These are phyloP conservation scores for Cystofilobasidium capitatum DNA, from an alignment of 768 basidiomycete species.

Conservation along the genomic window DNA sequence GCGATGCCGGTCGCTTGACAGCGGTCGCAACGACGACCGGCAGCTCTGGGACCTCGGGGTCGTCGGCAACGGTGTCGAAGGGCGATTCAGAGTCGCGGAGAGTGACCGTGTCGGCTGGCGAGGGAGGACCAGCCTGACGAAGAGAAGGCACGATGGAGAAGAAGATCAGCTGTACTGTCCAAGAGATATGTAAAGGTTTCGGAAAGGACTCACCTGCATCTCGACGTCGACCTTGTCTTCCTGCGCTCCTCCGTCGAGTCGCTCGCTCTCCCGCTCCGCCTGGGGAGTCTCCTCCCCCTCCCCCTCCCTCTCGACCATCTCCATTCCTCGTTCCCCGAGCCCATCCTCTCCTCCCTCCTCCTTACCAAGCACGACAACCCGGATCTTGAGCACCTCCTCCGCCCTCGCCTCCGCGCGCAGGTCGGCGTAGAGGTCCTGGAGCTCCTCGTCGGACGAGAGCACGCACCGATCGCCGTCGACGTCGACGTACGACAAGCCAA, in stretches of 20 bases:
- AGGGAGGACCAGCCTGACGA: too few species aligned
- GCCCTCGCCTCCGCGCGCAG: constrained; percentile 2
- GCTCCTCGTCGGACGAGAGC: constrained; percentile 17
- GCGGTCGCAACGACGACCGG: too few species aligned
- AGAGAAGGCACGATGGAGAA: too few species aligned
- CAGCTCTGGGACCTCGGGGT: neutral
- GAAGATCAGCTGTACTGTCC: neutral
- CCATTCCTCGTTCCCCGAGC: neutral
- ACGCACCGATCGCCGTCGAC: constrained; percentile 13
- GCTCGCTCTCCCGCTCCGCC: too few species aligned
- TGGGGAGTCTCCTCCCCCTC: neutral
- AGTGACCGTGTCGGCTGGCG: too few species aligned
- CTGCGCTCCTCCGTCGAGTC: neutral
- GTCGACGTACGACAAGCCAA: constrained; percentile 21
- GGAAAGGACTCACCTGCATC: neutral
- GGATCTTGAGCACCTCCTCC: constrained; percentile 18
- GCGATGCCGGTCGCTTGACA: neutral
- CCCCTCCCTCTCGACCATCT: neutral
- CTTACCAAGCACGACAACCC: neutral
- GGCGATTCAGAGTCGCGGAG: too few species aligned
- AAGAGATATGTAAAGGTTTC: too few species aligned
- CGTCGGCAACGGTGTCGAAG: too few species aligned
- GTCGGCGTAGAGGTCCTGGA: constrained; percentile 13
- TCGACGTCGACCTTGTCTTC: neutral
- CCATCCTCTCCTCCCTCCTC: neutral